phyloP scores from a whole-genome alignment of 2,329 filamentous ascomycete genomes.

The Cladosporium cucumerinum region DNA sequence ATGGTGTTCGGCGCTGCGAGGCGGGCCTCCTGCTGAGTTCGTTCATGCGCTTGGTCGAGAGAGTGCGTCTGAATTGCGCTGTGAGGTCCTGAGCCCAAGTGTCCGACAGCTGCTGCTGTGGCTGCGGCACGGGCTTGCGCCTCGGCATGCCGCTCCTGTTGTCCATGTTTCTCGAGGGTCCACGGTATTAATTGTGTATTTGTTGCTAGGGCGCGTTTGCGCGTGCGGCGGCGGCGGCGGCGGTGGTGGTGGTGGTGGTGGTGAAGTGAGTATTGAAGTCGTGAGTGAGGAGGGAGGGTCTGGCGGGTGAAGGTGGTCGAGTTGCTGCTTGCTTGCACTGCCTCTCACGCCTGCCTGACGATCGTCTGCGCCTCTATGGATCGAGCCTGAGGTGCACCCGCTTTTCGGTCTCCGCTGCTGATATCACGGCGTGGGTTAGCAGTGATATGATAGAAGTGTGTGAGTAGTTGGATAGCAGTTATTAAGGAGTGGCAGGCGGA shows the following conservation, averaged over 20 bases:
- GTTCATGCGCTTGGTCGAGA: slow-evolving; percentile 83
- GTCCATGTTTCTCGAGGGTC: slow-evolving; percentile 18
- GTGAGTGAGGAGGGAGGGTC: neutral
- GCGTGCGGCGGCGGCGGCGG: neutral
- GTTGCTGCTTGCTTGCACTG: slow-evolving; percentile 8
- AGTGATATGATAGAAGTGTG: neutral
- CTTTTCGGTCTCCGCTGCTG: neutral
- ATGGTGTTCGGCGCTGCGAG: slow-evolving; percentile 50
- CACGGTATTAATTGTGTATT: neutral
- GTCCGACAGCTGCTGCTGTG: slow-evolving; percentile 43
- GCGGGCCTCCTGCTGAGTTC: slow-evolving; percentile 55
- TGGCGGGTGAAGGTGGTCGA: slow-evolving; percentile 5
- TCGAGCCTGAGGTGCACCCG: slow-evolving; percentile 11
- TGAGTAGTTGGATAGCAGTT: neutral
- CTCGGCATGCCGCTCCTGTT: slow-evolving; percentile 29
- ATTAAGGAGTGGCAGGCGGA: neutral
- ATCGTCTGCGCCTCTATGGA: slow-evolving; percentile 13
- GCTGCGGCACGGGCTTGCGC: slow-evolving; percentile 31
- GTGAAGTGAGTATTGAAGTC: neutral
- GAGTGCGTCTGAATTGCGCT: slow-evolving; percentile 78
- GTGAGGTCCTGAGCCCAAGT: slow-evolving; percentile 76
- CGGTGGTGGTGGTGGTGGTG: neutral
- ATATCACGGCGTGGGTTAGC: neutral
- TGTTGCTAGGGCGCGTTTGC: slow-evolving; percentile 2
- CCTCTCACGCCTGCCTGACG: slow-evolving; percentile 10